Conservation (phyloP, 805 yeast genomes). For the Zygosaccharomyces kombuchaensis region DNA sequence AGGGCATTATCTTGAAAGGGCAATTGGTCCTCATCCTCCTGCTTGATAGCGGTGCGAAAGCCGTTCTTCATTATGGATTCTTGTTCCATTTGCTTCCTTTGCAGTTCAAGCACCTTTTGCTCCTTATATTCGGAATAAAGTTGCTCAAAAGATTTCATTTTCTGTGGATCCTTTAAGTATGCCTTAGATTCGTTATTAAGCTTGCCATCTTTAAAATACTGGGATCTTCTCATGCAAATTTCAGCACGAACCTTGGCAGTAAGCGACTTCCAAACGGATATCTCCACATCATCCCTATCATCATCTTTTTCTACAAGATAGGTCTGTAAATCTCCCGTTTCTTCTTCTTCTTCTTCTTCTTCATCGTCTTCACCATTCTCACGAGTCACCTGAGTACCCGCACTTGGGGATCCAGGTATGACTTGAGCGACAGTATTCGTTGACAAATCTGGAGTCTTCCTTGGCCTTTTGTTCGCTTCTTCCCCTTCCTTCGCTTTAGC, state of each 20-base stretch:
- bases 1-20: constrained; percentile 7
- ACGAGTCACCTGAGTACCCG: constrained; percentile 1
- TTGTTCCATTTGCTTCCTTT: constrained; percentile 28
- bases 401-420: constrained; percentile 7
- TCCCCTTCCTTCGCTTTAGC: constrained; percentile 10
- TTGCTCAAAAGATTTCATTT: constrained; percentile 55
- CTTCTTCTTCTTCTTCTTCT: constrained; percentile 43
- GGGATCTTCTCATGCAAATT: constrained; percentile 63
- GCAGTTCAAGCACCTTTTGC: constrained; percentile 29
- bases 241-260: constrained; percentile 78
- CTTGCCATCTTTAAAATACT: constrained; percentile 54
- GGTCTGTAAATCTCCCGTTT: constrained; percentile 39
- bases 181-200: constrained; percentile 70
- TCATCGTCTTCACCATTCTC: constrained; percentile 23
- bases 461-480: constrained; percentile 9
- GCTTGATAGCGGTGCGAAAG: constrained; percentile 30
- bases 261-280: constrained; percentile 76
- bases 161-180: constrained; percentile 55
- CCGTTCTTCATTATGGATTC: constrained; percentile 41
- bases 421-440: constrained; percentile 16
- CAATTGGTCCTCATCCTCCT: constrained; percentile 32
- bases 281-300: constrained; percentile 64
- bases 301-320: constrained; percentile 51
- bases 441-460: constrained; percentile 21
- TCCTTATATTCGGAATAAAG: constrained; percentile 30